Evolutionary conservation across 805 yeast species (phyloP), one percentile per base, ranked within the genome.

Genomic region (Pichia nakasei): DNA sequence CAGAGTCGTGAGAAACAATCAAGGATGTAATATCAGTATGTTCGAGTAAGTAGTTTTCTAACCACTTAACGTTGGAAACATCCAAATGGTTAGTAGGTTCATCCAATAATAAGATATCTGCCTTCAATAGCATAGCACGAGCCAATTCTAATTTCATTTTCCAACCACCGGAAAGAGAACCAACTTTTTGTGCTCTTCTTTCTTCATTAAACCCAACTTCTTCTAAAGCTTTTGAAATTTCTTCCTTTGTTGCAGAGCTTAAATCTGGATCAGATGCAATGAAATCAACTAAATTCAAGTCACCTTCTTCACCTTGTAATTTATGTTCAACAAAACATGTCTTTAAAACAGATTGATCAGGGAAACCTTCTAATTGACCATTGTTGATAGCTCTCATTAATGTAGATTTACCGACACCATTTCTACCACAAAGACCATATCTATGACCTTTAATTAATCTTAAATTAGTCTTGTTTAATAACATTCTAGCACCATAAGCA

Each of bases 61-160:
- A 73, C 98, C 98, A 91, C 61, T 82, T 78, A 47, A 93, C 97
- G 57, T 91, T 91, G 37, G 78, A 70, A 40, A 87, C 96, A 71
- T 93, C 98, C 76, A 91, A 78, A 70, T 91, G 98, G 70, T 91
- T 91, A 52, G 98, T 91, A 64, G 98, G 98, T 77, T 91, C 98
- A 68, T 91, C 98, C 60, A 91, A 75, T 55, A 91, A 72, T 58
- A 91, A 75, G 44, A 91, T 89, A 67, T 91, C 98, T 31, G 97
- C 98, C 66, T 82, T 87, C 87, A 88, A 85, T 55, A 91, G 72
- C 96, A 91, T 89, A 32, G 97, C 98, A 70, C 97, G 82, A n/a
- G 97, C 98, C 58, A 91, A 73, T 68, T 89, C 97, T 54, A 91
- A 76, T 69, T 91, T 91, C 98, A 91, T 91, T 69, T 93, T 93